Conservation (phyloP, 768 basidiomycete species). For the Lentinula boryana region DNA sequence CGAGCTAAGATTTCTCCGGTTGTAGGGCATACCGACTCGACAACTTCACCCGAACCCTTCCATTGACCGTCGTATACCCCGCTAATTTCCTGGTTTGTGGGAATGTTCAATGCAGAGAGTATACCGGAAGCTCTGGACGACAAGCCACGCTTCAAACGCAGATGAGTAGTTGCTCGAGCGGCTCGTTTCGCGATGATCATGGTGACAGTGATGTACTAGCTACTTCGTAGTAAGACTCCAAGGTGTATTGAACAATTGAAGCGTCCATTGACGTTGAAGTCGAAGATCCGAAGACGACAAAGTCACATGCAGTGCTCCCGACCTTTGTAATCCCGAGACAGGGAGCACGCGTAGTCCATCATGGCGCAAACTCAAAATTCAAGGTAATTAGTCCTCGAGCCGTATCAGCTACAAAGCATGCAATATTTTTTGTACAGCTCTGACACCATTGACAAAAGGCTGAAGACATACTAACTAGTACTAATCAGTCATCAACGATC, state of each 20-base stretch:
- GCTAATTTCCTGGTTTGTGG: conserved; percentile 42
- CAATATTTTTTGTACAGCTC: no score
- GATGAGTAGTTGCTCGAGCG: conserved; percentile 8
- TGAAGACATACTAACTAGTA: no score
- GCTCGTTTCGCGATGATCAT: conserved; percentile 24
- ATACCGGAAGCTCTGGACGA: conserved; percentile 69
- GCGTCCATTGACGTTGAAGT: background rate
- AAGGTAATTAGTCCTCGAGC: no score
- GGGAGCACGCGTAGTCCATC: background rate
- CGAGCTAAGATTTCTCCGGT: conserved; percentile 82
- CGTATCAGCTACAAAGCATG: no score
- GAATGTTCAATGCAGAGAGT: conserved; percentile 60
- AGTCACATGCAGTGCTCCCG: background rate
- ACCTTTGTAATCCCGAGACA: background rate
- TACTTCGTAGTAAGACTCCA: background rate
- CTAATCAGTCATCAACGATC: no score
- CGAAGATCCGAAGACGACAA: background rate
- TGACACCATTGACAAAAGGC: no score
- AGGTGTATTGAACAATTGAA: background rate
- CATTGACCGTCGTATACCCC: conserved; percentile 85
- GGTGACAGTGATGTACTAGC: background rate
- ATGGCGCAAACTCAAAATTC: background rate
- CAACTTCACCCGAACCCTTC: conserved; percentile 68
- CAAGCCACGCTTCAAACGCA: conserved; percentile 36
- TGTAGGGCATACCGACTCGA: conserved; percentile 73